Evolutionary conservation across 176 grass and related monocot species (phyloP).

Genomic region (maize (Zea mays)): DNA sequence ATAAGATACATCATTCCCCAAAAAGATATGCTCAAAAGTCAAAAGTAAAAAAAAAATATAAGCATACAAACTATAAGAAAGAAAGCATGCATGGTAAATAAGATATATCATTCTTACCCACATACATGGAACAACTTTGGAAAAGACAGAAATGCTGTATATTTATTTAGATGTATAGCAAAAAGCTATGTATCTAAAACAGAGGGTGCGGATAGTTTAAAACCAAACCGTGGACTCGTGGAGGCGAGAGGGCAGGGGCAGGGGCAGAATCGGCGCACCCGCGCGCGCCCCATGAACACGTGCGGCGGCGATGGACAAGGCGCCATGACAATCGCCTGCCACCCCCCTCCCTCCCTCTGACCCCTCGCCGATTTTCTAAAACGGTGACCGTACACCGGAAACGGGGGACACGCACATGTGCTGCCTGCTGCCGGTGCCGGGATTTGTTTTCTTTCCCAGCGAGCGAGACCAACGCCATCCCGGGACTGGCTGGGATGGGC

Average conservation of each 20-base stretch:
- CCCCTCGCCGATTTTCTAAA: conserved; percentile 3
- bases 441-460: neutral
- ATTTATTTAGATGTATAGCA: too few relatives aligned
- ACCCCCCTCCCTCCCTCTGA: neutral
- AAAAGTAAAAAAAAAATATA: conserved; percentile 58
- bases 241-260: too few relatives aligned
- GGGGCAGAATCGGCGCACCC: neutral
- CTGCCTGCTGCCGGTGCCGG: neutral
- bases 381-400: conserved; percentile 23
- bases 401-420: conserved; percentile 15
- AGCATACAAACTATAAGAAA: conserved; percentile 78
- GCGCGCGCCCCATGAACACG: neutral
- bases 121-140: neutral
- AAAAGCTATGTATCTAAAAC: too few relatives aligned
- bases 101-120: neutral
- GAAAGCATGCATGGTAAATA: conserved; percentile 15
- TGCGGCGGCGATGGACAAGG: neutral
- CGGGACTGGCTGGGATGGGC: too few relatives aligned
- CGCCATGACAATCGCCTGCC: neutral
- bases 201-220: too few relatives aligned
- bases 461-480: neutral
- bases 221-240: too few relatives aligned
- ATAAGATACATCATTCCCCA: conserved; percentile 28
- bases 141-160: neutral
- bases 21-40: conserved; percentile 70